phyloP scores from a whole-genome alignment of 352 stramenopile genomes.

The Phytophthora podocarpi region DNA sequence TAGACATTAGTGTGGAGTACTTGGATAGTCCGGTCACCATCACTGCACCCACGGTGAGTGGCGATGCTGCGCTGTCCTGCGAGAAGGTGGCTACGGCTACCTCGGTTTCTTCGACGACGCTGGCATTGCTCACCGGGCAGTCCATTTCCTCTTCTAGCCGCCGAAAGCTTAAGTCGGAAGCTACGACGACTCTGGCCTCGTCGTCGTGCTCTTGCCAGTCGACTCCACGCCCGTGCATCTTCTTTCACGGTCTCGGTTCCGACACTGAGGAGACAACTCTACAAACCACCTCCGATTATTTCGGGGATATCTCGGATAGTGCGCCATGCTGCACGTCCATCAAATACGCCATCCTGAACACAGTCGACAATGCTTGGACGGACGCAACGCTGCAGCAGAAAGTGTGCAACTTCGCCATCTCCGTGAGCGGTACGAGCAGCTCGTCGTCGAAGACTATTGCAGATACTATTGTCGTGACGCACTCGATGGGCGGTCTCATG shows the following conservation, averaged over 20 bases:
- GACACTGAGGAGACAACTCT: conserved; percentile 19
- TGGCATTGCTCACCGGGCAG: conserved; percentile 17
- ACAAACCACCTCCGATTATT: conserved; percentile 29
- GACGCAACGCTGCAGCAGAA: conserved; percentile 34
- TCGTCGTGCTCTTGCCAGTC: conserved; percentile 32
- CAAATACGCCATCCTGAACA: conserved; percentile 42
- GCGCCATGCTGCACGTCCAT: conserved; percentile 42
- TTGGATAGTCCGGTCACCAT: too few relatives aligned
- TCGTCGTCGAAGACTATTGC: conserved; percentile 24
- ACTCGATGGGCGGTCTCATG: conserved; percentile 51
- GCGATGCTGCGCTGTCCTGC: too few relatives aligned
- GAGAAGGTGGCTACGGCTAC: too few relatives aligned
- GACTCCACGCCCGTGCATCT: conserved; percentile 36
- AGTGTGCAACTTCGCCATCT: conserved; percentile 35
- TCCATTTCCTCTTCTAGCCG: conserved; percentile 1
- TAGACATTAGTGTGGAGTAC: conserved; percentile 24
- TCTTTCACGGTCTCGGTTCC: conserved; percentile 39
- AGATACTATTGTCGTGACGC: conserved; percentile 40
- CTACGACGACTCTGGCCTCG: conserved; percentile 8
- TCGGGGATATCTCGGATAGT: conserved; percentile 30
- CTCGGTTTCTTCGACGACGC: too few relatives aligned
- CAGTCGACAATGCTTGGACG: conserved; percentile 30
- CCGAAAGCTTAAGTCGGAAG: conserved; percentile 13
- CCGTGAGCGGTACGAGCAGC: conserved; percentile 27
- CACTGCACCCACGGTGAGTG: too few relatives aligned